These are phyloP conservation scores for Calonectria leucothoes DNA, from an alignment of 2,329 filamentous ascomycete species.

Conservation along the genomic window DNA sequence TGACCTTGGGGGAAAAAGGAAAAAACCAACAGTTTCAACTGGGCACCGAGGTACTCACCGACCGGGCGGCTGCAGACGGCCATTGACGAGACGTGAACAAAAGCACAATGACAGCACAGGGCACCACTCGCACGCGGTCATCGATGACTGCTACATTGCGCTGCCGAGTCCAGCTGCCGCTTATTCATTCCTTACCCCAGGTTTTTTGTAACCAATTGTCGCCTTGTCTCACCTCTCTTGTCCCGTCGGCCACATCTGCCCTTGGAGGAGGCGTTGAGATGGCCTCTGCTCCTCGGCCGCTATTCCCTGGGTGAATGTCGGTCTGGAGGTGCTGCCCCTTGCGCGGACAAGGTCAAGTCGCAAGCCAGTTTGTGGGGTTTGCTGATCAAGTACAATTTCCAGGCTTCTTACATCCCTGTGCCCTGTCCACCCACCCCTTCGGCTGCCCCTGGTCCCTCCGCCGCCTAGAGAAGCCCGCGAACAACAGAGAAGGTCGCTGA, in stretches of 20 bases:
- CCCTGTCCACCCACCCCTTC: neutral
- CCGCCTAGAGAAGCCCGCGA: neutral
- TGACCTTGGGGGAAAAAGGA: slow-evolving; percentile 29
- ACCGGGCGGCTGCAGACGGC: slow-evolving; percentile 9
- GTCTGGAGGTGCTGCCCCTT: slow-evolving; percentile 1
- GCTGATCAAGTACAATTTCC: slow-evolving; percentile 9
- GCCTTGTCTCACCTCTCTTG: neutral
- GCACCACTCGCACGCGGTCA: neutral
- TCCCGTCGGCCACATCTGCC: neutral
- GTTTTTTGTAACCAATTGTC: slow-evolving; percentile 3
- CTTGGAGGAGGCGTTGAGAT: neutral
- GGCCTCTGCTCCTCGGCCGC: neutral
- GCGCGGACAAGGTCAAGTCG: slow-evolving; percentile 7
- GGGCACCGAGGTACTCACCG: slow-evolving; percentile 25
- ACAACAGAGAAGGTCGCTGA: slow-evolving; percentile 4
- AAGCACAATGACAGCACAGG: slow-evolving; percentile 1
- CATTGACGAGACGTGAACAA: neutral
- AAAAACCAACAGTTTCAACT: slow-evolving; percentile 18
- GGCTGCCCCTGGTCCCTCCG: slow-evolving; percentile 4
- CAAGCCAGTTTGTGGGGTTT: slow-evolving; percentile 18
- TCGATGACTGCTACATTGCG: neutral
- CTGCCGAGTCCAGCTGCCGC: neutral
- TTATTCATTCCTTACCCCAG: slow-evolving; percentile 10
- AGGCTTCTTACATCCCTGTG: neutral
- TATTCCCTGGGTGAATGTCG: slow-evolving; percentile 3